Percentiles rank a stretch among this genome's conserved stretches.
These are phyloP conservation scores for Metschnikowia sp. DNA, from an alignment of 805 yeast genomes.

Conservation along the genomic window DNA sequence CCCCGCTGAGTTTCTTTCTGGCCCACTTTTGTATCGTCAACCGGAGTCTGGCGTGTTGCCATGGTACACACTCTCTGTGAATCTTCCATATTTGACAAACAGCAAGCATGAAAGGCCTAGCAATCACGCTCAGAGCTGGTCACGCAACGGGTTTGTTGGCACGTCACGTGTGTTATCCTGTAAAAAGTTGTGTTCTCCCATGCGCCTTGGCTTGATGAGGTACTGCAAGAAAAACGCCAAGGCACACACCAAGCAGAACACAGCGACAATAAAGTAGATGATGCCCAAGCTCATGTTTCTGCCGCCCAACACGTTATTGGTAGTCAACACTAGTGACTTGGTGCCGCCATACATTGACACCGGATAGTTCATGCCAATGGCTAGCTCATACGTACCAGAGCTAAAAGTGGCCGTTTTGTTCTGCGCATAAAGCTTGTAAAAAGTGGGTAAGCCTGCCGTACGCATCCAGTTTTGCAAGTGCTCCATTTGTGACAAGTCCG, in stretches of 20 bases:
- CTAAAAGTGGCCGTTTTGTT: slow-evolving; percentile 56
- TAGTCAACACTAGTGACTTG: slow-evolving; percentile 75
- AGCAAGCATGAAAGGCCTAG: neutral
- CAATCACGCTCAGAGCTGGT: slow-evolving; percentile 14
- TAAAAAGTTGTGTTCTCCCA: slow-evolving; percentile 73
- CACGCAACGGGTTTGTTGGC: slow-evolving; percentile 19
- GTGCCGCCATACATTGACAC: slow-evolving; percentile 84
- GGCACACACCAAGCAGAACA: slow-evolving; percentile 67
- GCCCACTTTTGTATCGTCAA: too few species aligned
- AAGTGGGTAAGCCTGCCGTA: slow-evolving; percentile 89
- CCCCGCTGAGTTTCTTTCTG: too few species aligned
- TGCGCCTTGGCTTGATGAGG: slow-evolving; percentile 74
- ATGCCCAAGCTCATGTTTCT: slow-evolving; percentile 81
- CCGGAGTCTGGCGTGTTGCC: too few species aligned
- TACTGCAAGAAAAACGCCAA: slow-evolving; percentile 76
- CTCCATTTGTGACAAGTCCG: slow-evolving; percentile 74
- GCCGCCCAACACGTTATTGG: slow-evolving; percentile 84
- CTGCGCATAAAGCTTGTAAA: slow-evolving; percentile 76
- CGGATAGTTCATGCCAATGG: slow-evolving; percentile 76
- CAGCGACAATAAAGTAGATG: slow-evolving; percentile 82
- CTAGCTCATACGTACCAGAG: slow-evolving; percentile 68
- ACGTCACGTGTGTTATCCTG: slow-evolving; percentile 23
- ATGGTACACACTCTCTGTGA: too few species aligned
- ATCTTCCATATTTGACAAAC: too few species aligned
- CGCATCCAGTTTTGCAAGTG: slow-evolving; percentile 97